Base-by-base conservation (phyloP, 768 basidiomycete genomes). In the Psilocybe cubensis region DNA sequence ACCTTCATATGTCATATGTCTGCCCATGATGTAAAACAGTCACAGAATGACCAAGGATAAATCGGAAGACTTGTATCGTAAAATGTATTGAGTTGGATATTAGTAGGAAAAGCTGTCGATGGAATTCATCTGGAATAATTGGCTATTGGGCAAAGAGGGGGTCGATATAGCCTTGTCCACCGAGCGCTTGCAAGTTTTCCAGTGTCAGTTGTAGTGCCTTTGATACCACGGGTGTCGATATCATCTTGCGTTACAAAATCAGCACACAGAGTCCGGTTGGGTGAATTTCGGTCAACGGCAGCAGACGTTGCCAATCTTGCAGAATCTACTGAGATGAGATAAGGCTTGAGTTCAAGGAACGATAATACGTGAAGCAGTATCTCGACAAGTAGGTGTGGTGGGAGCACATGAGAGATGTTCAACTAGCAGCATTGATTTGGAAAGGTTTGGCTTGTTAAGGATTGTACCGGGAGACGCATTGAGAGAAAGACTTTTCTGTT, bases 71-170 rank as follows among this genome's bases (percentile, higher is more conserved):
- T n/a, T n/a, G n/a, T n/a, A n/a, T n/a, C n/a, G n/a, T n/a, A n/a
- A n/a, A n/a, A n/a, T n/a, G n/a, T n/a, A n/a, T n/a, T n/a, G n/a
- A n/a, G n/a, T n/a, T n/a, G n/a, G n/a, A n/a, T n/a, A n/a, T n/a
- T n/a, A n/a, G n/a, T n/a, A n/a, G n/a, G n/a, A n/a, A n/a, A n/a
- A n/a, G n/a, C n/a, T n/a, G n/a, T n/a, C n/a, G n/a, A n/a, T n/a
- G 31, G 14, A 33, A 33, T 33, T 56, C 59, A n/a, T 56, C 50
- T 1, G 59, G 59, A 11, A 52, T 40, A 10, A 9, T 4, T 3
- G 52, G 33, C 40, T 54, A 27, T 29, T 59, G 58, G 18, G 24
- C 11, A 11, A 52, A n/a, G 0, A 52, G 38, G 14, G 20, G 6
- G 38, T 42, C 24, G 17, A 52, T 18, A 17, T 51, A 51, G 6